Conservation (phyloP, 2,329 filamentous ascomycete species). For the Tricladium varicosporioides region DNA sequence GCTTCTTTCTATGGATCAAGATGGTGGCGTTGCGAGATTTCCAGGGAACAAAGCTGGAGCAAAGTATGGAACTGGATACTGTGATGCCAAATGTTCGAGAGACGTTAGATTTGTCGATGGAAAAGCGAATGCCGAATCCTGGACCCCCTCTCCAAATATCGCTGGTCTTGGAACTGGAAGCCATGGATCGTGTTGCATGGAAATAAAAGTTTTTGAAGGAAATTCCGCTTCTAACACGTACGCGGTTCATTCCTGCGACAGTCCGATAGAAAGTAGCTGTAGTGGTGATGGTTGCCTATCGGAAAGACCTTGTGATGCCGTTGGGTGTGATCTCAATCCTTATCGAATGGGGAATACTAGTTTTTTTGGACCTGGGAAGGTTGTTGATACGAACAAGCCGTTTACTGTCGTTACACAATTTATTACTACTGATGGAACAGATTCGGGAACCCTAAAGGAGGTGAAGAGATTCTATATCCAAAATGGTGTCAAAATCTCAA, state of each 20-base stretch:
- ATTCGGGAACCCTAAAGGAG: conserved; percentile 46
- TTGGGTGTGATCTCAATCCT: conserved; percentile 58
- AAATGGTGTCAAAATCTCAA: conserved; percentile 47
- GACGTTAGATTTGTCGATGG: conserved; percentile 52
- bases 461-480: conserved; percentile 45
- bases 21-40: conserved; percentile 55
- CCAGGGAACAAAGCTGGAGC: conserved; percentile 55
- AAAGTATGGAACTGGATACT: conserved; percentile 57
- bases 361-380: conserved; percentile 53
- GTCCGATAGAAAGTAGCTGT: background rate
- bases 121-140: conserved; percentile 38
- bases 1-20: conserved; percentile 59
- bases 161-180: background rate
- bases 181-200: background rate
- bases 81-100: conserved; percentile 55
- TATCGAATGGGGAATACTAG: conserved; percentile 53
- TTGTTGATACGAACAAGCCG: conserved; percentile 47
- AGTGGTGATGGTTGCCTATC: background rate
- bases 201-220: background rate
- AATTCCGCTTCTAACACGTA: background rate
- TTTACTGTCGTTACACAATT: conserved; percentile 58
- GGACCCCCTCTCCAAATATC: conserved; percentile 46
- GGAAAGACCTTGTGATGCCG: conserved; percentile 43
- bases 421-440: conserved; percentile 45
- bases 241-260: background rate